Evolutionary conservation across 179 eudicot genomes (phyloP), one percentile per base, ranked within the genome.

Genomic region (Camellia oleifera): DNA sequence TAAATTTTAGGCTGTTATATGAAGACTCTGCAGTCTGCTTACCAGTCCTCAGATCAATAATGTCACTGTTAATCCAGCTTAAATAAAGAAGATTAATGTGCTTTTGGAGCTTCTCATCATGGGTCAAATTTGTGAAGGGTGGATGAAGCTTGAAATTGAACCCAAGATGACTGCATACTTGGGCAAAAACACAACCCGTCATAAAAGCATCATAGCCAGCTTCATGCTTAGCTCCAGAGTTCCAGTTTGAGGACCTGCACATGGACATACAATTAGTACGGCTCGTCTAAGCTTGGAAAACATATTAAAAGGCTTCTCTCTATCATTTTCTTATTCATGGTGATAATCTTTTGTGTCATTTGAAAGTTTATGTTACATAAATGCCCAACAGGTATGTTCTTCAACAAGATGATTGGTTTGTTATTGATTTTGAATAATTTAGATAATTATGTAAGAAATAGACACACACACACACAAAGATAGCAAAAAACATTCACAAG

Each of bases 191-290:
- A 72, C 98, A 92, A 20, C 99, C 99, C 0, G 99, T 97, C 99
- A 97, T 97, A 84, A 96, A 94, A 62, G 99, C 99, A 86, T 97
- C 99, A 78, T 97, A 97, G 23, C 98, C 99, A 79, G 99, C 98
- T 90, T 97, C 98, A 78, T 97, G 99, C 86, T 88, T 94, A 54
- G 94, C 95, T 68, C 97, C 99, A 18, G 97, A 94, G 87, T 97
- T 94, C 99, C 99, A 94, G 80, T 86, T 90, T 5, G 92, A 87
- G 74, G 97, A 97, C 86, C 98, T 97, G 93, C 80, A 81, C 52
- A 70, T 72, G 42, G 65, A 73, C 7, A 71, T 60, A 60, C 63
- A 0, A 17, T 60, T 60, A 60, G 63, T 2, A 44, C 46, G 74
- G 57, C 18, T 11, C 57, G 18, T 61, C 78, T 12, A 15, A 76